Evolutionary conservation across 2,329 filamentous ascomycete genomes (phyloP).

Genomic region (Stromatinia cepivora): DNA sequence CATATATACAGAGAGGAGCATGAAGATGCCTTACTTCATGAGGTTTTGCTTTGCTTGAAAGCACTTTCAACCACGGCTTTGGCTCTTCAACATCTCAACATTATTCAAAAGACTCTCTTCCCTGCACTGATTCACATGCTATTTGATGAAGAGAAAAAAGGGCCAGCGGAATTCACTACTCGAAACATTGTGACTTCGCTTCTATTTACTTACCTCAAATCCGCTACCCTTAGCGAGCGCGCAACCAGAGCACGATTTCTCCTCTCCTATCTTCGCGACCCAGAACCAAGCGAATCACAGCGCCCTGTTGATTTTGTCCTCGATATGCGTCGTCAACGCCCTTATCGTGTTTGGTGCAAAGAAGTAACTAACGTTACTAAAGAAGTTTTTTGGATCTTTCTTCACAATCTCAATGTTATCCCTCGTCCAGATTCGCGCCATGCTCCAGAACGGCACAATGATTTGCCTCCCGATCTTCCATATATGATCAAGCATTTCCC

Average conservation of each 20-base stretch:
- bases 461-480: slow-evolving; percentile 47
- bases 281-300: slow-evolving; percentile 70
- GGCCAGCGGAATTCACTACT: slow-evolving; percentile 93
- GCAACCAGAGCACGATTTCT: slow-evolving; percentile 70
- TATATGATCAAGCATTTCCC: slow-evolving; percentile 78
- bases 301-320: slow-evolving; percentile 82
- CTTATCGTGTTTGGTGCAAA: slow-evolving; percentile 92
- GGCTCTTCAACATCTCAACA: slow-evolving; percentile 77
- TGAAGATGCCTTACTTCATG: slow-evolving; percentile 88
- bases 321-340: slow-evolving; percentile 82
- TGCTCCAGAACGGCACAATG: slow-evolving; percentile 35
- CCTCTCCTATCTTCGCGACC: slow-evolving; percentile 77
- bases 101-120: slow-evolving; percentile 79
- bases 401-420: slow-evolving; percentile 89
- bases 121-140: slow-evolving; percentile 84
- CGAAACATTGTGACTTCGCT: slow-evolving; percentile 86
- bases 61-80: slow-evolving; percentile 88
- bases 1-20: slow-evolving; percentile 74
- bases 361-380: slow-evolving; percentile 92
- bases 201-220: slow-evolving; percentile 83
- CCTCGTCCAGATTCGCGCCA: slow-evolving; percentile 53
- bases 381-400: slow-evolving; percentile 99
- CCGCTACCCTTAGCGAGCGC: slow-evolving; percentile 61
- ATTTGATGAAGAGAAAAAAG: slow-evolving; percentile 97
- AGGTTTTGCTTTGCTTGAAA: slow-evolving; percentile 89